These are phyloP conservation scores for Bimuria novae-zelandiae DNA, from an alignment of 2,329 filamentous ascomycete species.

Conservation along the genomic window DNA sequence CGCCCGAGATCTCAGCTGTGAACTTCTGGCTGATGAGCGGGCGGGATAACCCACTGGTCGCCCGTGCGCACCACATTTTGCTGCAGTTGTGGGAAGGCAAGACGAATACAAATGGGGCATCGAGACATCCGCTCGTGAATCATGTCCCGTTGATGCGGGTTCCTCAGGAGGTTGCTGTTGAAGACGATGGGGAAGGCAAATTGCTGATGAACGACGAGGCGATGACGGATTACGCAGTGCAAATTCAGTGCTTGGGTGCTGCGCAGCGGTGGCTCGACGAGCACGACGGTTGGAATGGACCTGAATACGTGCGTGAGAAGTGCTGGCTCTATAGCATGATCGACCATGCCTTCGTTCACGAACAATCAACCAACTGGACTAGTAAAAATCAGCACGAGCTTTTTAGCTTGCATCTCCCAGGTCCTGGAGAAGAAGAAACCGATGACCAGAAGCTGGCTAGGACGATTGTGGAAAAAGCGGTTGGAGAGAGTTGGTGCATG, in stretches of 20 bases:
- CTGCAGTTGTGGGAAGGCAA: conserved; percentile 57
- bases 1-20: conserved; percentile 24
- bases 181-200: conserved; percentile 44
- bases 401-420: conserved; percentile 52
- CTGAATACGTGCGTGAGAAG: conserved; percentile 52
- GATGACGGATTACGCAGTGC: conserved; percentile 62
- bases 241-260: conserved; percentile 58
- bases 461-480: conserved; percentile 57
- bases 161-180: conserved; percentile 21
- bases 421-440: conserved; percentile 47
- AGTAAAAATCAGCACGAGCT: conserved; percentile 56
- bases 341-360: conserved; percentile 34
- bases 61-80: conserved; percentile 55
- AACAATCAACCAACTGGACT: conserved; percentile 58
- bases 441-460: conserved; percentile 55
- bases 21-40: conserved; percentile 28
- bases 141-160: conserved; percentile 54
- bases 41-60: conserved; percentile 54
- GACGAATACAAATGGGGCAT: conserved; percentile 47
- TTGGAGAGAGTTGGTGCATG: conserved; percentile 58
- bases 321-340: conserved; percentile 31
- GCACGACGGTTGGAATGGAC: conserved; percentile 59
- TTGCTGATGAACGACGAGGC: conserved; percentile 48
- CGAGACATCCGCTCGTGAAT: conserved; percentile 58
- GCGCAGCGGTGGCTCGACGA: conserved; percentile 59